These are phyloP conservation scores for Verticillium nonalfalfae DNA, from an alignment of 2,329 filamentous ascomycete species.

Conservation along the genomic window DNA sequence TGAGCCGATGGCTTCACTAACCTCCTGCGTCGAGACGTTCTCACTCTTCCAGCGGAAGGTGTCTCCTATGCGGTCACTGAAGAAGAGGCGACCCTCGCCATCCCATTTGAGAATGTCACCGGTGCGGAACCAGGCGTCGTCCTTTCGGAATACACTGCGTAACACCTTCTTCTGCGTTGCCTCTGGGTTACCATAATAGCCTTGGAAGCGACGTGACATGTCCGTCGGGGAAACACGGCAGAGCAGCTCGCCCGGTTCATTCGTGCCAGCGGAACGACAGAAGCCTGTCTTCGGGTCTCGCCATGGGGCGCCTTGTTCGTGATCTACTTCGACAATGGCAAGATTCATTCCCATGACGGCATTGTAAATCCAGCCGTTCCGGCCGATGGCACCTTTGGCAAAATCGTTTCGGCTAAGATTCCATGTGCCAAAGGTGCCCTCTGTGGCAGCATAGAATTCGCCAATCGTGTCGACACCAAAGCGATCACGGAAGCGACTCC, in stretches of 20 bases:
- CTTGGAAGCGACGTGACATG: slow-evolving; percentile 63
- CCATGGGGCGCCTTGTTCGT: slow-evolving; percentile 59
- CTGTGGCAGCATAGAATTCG: slow-evolving; percentile 78
- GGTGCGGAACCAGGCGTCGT: slow-evolving; percentile 77
- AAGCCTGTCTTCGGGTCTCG: slow-evolving; percentile 65
- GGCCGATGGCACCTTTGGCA: slow-evolving; percentile 70
- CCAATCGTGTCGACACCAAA: slow-evolving; percentile 69
- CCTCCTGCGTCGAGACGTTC: slow-evolving; percentile 78
- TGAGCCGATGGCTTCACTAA: slow-evolving; percentile 65
- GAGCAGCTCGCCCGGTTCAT: slow-evolving; percentile 70
- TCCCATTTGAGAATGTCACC: slow-evolving; percentile 78
- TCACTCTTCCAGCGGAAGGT: slow-evolving; percentile 79
- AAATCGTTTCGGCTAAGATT: slow-evolving; percentile 71
- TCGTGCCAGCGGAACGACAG: slow-evolving; percentile 51
- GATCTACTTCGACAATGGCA: slow-evolving; percentile 64
- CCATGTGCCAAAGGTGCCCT: slow-evolving; percentile 63
- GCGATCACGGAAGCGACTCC: slow-evolving; percentile 75
- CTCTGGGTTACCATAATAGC: slow-evolving; percentile 69
- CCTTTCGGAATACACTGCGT: slow-evolving; percentile 64
- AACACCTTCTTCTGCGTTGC: slow-evolving; percentile 71
- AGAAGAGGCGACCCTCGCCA: slow-evolving; percentile 65
- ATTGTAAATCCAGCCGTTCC: slow-evolving; percentile 57
- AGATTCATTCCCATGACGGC: slow-evolving; percentile 43
- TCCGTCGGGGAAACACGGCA: slow-evolving; percentile 62
- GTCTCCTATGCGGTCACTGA: slow-evolving; percentile 74